A percentile compares a stretch with the other conserved stretches of the same genome.
Evolutionary conservation across 2,329 filamentous ascomycete species (phyloP).

Genomic region (Davidsoniella eucalypti): DNA sequence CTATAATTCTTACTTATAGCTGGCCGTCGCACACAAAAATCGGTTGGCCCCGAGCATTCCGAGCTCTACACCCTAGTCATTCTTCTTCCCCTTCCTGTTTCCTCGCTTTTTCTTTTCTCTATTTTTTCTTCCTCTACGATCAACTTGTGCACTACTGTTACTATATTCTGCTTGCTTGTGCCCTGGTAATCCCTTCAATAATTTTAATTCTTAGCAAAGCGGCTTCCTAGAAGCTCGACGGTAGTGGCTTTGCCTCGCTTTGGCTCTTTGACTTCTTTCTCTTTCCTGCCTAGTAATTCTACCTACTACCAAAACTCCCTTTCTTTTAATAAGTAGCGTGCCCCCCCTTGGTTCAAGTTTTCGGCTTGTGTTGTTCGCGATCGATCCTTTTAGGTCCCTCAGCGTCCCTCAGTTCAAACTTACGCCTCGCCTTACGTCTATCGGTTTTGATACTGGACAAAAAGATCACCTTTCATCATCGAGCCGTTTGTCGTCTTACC

Average conservation of each 20-base stretch:
- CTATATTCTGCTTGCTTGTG: not conserved
- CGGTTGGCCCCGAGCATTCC: constrained; percentile 11
- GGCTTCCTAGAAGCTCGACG: not conserved
- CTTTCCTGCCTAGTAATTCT: not conserved
- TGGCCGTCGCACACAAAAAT: constrained; percentile 1
- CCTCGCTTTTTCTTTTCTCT: not conserved
- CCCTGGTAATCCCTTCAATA: constrained; percentile 9
- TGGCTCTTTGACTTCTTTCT: not conserved
- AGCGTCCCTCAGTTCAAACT: constrained; percentile 6
- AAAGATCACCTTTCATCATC: not conserved
- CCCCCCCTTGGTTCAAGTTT: constrained; percentile 6
- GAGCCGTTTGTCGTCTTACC: not conserved
- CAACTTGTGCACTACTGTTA: not conserved
- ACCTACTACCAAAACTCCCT: not conserved
- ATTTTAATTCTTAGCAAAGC: constrained; percentile 8
- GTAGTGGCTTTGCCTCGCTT: not conserved
- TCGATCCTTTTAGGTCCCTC: constrained; percentile 11
- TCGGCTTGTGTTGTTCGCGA: constrained; percentile 7
- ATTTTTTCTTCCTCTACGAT: not conserved
- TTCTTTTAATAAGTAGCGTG: constrained; percentile 11
- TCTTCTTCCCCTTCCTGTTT: not conserved
- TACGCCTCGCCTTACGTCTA: constrained; percentile 1
- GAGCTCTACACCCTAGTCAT: constrained; percentile 3
- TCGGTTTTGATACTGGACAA: not conserved
- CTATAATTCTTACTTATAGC: not conserved